A percentile compares a stretch with the other conserved stretches of the same genome.
These are phyloP conservation scores for Lactarius evosmus DNA, from an alignment of 768 basidiomycete species.

Conservation along the genomic window DNA sequence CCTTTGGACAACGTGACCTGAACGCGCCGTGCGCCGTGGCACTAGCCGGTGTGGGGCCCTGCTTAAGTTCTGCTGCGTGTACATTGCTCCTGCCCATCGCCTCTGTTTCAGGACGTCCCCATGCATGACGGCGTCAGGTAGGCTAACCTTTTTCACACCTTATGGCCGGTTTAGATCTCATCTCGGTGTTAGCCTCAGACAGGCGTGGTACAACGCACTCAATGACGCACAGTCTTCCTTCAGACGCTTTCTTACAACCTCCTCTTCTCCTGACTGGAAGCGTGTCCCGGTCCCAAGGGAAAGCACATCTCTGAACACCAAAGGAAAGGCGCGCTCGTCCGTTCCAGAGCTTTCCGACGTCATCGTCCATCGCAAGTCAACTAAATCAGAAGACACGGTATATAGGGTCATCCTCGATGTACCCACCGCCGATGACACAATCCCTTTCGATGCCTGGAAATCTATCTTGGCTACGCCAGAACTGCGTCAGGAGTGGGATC, in stretches of 20 bases:
- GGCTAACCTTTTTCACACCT: conserved; percentile 31
- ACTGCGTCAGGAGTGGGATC: conserved; percentile 88
- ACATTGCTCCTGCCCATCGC: conserved; percentile 2
- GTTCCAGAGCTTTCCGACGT: conserved; percentile 69
- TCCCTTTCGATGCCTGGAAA: conserved; percentile 75
- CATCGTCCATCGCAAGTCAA: conserved; percentile 67
- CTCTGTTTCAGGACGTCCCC: background rate
- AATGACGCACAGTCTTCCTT: conserved; percentile 73
- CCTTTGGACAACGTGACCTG: conserved; percentile 14
- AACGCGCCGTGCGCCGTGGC: conserved; percentile 8
- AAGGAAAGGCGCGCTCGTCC: conserved; percentile 58
- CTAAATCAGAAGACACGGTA: conserved; percentile 69
- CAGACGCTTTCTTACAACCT: conserved; percentile 69
- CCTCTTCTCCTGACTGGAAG: conserved; percentile 75
- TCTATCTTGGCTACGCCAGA: conserved; percentile 83
- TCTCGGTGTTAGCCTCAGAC: conserved; percentile 55
- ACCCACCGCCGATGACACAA: conserved; percentile 50
- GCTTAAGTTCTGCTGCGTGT: conserved; percentile 7
- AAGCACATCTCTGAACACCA: conserved; percentile 43
- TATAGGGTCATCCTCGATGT: conserved; percentile 83
- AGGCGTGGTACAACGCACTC: conserved; percentile 79
- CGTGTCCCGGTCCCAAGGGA: conserved; percentile 54
- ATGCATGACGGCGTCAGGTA: conserved; percentile 55
- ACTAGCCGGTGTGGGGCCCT: background rate
- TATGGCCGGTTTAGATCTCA: background rate